Conservation (phyloP, 768 basidiomycete species). For the Lentinus brumalis region DNA sequence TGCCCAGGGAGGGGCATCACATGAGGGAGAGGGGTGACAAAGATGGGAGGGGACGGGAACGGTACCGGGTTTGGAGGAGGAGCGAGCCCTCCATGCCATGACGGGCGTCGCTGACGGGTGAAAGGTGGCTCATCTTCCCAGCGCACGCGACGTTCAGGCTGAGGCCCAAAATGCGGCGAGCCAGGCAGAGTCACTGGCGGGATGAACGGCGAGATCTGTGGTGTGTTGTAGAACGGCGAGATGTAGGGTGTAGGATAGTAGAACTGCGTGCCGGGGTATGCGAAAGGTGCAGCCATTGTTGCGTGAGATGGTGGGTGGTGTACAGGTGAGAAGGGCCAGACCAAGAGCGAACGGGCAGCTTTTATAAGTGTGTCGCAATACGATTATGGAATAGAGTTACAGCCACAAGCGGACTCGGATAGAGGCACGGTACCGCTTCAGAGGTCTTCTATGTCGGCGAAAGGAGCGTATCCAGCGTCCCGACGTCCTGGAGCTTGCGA, state of each 20-base stretch:
- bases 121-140: conserved; percentile 13
- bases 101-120: conserved; percentile 26
- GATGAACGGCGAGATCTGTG: conserved; percentile 25
- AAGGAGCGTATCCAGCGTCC: not conserved
- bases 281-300: conserved; percentile 16
- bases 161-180: conserved; percentile 8
- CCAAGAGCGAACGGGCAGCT: not conserved
- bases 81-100: conserved; percentile 28
- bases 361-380: conserved; percentile 2
- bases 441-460: not conserved
- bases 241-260: conserved; percentile 25
- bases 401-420: not conserved
- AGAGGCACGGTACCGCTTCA: conserved; percentile 13
- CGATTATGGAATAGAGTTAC: not conserved
- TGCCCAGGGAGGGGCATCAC: conserved; percentile 17
- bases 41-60: conserved; percentile 29
- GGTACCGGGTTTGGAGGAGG: conserved; percentile 26
- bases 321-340: not conserved
- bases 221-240: conserved; percentile 18
- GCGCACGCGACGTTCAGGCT: conserved; percentile 19
- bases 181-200: conserved; percentile 14
- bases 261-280: conserved; percentile 11
- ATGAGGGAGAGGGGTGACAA: conserved; percentile 24
- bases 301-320: not conserved
- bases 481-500: not conserved